phyloP scores from a whole-genome alignment of 2,329 filamentous ascomycete species.

The Bipolaris oryzae region DNA sequence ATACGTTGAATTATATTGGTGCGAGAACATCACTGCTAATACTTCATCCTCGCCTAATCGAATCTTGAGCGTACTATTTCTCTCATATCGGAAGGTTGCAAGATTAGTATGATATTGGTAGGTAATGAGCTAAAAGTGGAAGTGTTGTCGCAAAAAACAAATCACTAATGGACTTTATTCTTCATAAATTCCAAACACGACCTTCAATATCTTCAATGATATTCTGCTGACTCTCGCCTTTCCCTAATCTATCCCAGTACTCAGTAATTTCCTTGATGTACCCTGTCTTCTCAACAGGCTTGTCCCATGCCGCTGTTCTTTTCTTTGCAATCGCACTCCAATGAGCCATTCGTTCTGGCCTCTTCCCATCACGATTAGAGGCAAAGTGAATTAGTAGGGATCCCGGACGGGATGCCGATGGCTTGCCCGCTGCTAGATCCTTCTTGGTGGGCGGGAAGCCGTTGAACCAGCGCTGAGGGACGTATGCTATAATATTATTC shows the following conservation, averaged over 20 bases:
- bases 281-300: background rate
- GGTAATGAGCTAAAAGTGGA: background rate
- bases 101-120: background rate
- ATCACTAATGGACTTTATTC: background rate
- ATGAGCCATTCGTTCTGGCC: slow-evolving; percentile 10
- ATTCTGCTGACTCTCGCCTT: background rate
- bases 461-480: slow-evolving; percentile 13
- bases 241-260: background rate
- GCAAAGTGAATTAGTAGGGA: slow-evolving; percentile 9
- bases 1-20: background rate
- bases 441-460: slow-evolving; percentile 1
- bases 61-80: background rate
- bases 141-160: background rate
- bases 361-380: slow-evolving; percentile 10
- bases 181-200: background rate
- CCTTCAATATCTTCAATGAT: slow-evolving; percentile 1
- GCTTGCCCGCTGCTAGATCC: background rate
- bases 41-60: background rate
- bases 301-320: background rate
- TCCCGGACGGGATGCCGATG: background rate
- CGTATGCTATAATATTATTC: background rate
- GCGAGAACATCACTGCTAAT: background rate
- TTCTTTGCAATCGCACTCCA: slow-evolving; percentile 2
- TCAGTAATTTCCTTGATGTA: slow-evolving; percentile 2
- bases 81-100: background rate